These are phyloP conservation scores for Dryadomyces quercivorus DNA, from an alignment of 2,329 filamentous ascomycete species.

Conservation along the genomic window DNA sequence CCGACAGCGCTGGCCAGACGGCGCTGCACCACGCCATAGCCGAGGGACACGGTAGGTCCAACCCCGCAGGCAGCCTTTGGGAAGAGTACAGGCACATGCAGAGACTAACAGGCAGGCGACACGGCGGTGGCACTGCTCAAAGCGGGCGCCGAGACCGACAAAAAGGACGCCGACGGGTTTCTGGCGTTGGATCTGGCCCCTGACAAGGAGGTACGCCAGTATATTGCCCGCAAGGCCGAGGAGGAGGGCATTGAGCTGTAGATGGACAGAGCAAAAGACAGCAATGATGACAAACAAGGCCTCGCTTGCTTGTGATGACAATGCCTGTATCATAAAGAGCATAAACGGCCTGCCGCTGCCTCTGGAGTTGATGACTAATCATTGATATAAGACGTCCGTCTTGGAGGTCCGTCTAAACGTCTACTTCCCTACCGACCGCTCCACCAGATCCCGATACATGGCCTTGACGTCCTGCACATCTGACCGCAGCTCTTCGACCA, in stretches of 20 bases:
- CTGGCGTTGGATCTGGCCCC: constrained; percentile 74
- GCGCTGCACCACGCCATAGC: constrained; percentile 80
- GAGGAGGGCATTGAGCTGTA: constrained; percentile 64
- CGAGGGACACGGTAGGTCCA: constrained; percentile 51
- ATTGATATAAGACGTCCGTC: no score
- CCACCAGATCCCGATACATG: constrained; percentile 88
- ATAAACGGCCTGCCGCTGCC: no score
- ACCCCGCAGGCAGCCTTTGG: neutral
- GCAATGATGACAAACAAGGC: no score
- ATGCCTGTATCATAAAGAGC: no score
- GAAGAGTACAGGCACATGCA: no score
- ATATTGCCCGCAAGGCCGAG: constrained; percentile 67
- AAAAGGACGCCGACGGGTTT: constrained; percentile 58
- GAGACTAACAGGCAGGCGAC: constrained; percentile 41
- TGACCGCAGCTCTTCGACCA: constrained; percentile 77
- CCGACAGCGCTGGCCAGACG: constrained; percentile 73
- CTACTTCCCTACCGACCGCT: constrained; percentile 52
- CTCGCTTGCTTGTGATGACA: no score
- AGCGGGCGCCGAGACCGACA: constrained; percentile 70
- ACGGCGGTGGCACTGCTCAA: constrained; percentile 73
- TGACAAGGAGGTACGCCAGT: constrained; percentile 69
- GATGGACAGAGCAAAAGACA: neutral
- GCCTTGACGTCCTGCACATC: constrained; percentile 90
- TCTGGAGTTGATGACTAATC: no score
- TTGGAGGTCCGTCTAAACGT: no score